These are phyloP conservation scores for Pythium volutum DNA, from an alignment of 352 stramenopile species.

Conservation along the genomic window DNA sequence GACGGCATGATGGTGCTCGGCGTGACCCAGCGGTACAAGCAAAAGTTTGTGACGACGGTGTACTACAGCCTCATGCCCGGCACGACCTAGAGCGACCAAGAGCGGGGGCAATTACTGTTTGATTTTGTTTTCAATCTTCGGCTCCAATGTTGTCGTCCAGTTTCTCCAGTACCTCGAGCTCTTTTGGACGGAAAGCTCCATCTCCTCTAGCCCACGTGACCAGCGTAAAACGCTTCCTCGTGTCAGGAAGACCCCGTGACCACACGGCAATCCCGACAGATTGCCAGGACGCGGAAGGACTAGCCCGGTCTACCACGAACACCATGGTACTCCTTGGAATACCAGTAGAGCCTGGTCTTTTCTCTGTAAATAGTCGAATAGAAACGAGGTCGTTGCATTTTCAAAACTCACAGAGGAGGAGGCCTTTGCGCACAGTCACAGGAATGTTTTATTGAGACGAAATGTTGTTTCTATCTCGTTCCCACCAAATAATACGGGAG, in stretches of 20 bases:
- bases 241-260: not conserved
- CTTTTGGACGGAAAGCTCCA: not conserved
- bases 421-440: not conserved
- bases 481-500: conserved; percentile 15
- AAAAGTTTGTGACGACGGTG: conserved; percentile 98
- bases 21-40: conserved; percentile 97
- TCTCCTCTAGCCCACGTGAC: not conserved
- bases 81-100: conserved; percentile 43
- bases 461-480: not conserved
- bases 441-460: not conserved
- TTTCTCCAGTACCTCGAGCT: not conserved
- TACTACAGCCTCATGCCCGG: conserved; percentile 95
- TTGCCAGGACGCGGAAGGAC: not conserved
- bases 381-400: conserved; percentile 1
- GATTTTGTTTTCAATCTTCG: not conserved
- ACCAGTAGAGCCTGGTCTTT: not conserved
- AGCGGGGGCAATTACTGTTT: not conserved
- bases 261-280: not conserved
- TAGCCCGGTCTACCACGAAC: not conserved
- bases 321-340: no score
- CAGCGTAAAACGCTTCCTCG: not conserved
- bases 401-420: not conserved
- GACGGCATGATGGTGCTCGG: conserved; percentile 99
- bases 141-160: not conserved
- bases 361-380: conserved; percentile 18